These are phyloP conservation scores for Aspergillus glaucus DNA, from an alignment of 2,329 filamentous ascomycete genomes.

Conservation along the genomic window DNA sequence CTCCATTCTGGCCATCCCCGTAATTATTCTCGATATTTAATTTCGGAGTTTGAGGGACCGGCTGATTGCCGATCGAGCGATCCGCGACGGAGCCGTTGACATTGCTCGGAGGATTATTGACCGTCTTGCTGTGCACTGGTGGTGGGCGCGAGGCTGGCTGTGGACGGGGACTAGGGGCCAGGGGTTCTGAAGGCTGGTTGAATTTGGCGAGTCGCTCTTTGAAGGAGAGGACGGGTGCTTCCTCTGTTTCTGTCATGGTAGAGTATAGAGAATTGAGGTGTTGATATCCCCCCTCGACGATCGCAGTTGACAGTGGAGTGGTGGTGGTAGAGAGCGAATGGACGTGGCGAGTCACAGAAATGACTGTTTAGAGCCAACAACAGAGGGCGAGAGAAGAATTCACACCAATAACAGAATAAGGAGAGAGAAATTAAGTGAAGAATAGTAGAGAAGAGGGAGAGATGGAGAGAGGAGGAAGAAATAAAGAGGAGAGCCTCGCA, in stretches of 20 bases:
- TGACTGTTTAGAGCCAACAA: too few relatives aligned
- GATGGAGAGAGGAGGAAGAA: slow-evolving; percentile 1
- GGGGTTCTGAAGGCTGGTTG: slow-evolving; percentile 31
- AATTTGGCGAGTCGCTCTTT: slow-evolving; percentile 42
- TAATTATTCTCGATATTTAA: neutral
- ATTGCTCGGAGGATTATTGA: slow-evolving; percentile 31
- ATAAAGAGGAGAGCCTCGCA: neutral
- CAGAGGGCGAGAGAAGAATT: neutral
- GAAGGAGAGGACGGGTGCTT: slow-evolving; percentile 38
- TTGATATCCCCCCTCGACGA: neutral
- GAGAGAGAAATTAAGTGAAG: neutral
- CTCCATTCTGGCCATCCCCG: slow-evolving; percentile 1
- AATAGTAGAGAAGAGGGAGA: slow-evolving; percentile 2
- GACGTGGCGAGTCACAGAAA: too few relatives aligned
- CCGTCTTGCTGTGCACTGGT: slow-evolving; percentile 22
- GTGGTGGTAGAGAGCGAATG: too few relatives aligned
- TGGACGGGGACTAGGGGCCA: slow-evolving; percentile 11
- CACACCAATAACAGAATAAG: neutral
- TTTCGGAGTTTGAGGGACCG: slow-evolving; percentile 8
- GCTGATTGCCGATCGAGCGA: slow-evolving; percentile 24
- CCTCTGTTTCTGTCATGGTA: slow-evolving; percentile 19
- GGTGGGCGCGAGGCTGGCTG: slow-evolving; percentile 22
- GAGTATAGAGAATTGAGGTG: neutral
- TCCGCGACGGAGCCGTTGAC: slow-evolving; percentile 24
- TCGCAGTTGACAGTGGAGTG: too few relatives aligned